Percentiles rank a stretch among this genome's conserved stretches.
These are phyloP conservation scores for Xylariaceae sp. DNA, from an alignment of 2,329 filamentous ascomycete species.

Conservation along the genomic window DNA sequence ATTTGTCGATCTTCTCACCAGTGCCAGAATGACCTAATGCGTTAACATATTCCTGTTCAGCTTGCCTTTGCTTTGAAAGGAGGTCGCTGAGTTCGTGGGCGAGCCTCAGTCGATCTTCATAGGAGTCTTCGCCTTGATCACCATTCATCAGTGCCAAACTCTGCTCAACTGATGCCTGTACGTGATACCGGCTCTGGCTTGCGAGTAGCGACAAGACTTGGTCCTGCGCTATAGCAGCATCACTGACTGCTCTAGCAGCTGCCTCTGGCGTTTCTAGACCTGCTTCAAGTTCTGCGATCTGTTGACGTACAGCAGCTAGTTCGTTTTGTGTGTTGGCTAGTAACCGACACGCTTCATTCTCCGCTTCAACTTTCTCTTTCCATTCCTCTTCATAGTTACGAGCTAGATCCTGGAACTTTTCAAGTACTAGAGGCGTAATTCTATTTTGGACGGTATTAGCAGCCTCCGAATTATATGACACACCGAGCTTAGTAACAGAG, in stretches of 20 bases:
- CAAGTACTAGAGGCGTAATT: slow-evolving; percentile 71
- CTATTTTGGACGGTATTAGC: slow-evolving; percentile 73
- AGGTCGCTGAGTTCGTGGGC: slow-evolving; percentile 63
- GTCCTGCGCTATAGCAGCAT: slow-evolving; percentile 56
- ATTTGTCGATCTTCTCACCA: slow-evolving; percentile 75
- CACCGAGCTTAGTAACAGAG: slow-evolving; percentile 48
- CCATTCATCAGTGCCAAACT: slow-evolving; percentile 59
- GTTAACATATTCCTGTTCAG: slow-evolving; percentile 71
- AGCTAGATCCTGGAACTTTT: slow-evolving; percentile 74
- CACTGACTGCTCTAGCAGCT: slow-evolving; percentile 56
- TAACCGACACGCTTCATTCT: slow-evolving; percentile 70
- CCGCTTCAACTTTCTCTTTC: slow-evolving; percentile 72
- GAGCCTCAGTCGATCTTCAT: slow-evolving; percentile 62
- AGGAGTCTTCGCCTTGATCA: slow-evolving; percentile 52
- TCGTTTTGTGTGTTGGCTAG: slow-evolving; percentile 72
- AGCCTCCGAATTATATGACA: slow-evolving; percentile 64
- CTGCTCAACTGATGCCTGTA: slow-evolving; percentile 58
- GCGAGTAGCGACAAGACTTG: slow-evolving; percentile 56
- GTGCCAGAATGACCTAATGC: slow-evolving; percentile 72
- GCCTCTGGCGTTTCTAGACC: slow-evolving; percentile 62
- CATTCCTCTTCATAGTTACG: slow-evolving; percentile 77
- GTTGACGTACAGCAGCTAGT: slow-evolving; percentile 63
- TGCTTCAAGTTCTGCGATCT: slow-evolving; percentile 62
- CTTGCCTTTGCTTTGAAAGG: slow-evolving; percentile 63
- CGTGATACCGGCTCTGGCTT: slow-evolving; percentile 58